Evolutionary conservation across 257 asterid species (phyloP), one percentile per base, ranked within the genome.

Genomic region (Plantago elongata): DNA sequence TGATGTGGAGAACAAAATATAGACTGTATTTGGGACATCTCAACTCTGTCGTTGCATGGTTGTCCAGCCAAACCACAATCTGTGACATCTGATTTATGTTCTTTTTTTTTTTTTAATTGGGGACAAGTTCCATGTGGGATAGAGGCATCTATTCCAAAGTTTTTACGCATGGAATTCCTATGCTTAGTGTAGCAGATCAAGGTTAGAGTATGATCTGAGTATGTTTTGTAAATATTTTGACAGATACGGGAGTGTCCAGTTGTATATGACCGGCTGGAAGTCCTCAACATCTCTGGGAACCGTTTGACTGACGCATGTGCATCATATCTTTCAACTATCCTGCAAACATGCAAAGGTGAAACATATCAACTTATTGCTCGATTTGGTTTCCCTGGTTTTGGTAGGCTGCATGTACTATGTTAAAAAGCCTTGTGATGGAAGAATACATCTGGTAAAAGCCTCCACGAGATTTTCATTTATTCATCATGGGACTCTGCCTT

Each of bases 301-400:
- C 73, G 84, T 69, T 72, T 92, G 71, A 82, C 94, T 61, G 99
- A 92, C 75, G 81, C 93, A 40, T 87, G 97, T 82, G 94, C 96
- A 69, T 83, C 94, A 72, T 86, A 82, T 81, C 78, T 92, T 64
- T 87, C 94, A 61, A 79, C 87, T 70, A 80, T 92, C 65, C 77
- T 89, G 68, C 78, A 71, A 69, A 85, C 72, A 63, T 89, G 96
- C 86, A 82, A 79, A 87, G 96, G 99, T 89, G 68, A 65, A 64
- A 29, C 61, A 44, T 44, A 64, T 63, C 11, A 13, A 7, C 51
- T 64, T 56, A 51, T 51, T 68, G 46, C 61, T 69, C 54, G 49
- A 27, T 51, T 13, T 54, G 14, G 29, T 17, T 44, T 51, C 67
- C 52, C 54, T 65, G 12, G 9, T 34, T 66, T 58, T 62, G 16